Evolutionary conservation across 1,284 basidiomycete genomes (phyloP), one percentile per base, ranked within the genome.

Genomic region (Chondrostereum purpureum): DNA sequence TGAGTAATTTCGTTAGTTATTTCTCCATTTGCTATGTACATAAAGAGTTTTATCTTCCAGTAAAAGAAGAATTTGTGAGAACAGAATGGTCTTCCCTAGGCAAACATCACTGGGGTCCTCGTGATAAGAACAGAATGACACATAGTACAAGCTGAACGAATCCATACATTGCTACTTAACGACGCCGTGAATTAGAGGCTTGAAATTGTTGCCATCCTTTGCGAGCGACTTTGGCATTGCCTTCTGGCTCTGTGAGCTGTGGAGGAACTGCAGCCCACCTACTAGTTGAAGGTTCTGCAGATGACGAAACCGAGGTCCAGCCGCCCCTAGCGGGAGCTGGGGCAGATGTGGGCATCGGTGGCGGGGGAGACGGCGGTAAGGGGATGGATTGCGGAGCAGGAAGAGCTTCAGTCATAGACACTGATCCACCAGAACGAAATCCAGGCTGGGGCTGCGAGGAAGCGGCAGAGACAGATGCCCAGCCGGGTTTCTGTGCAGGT

Each of bases 351-450:
- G 33, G 43, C 39, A 49, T 34, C 19, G 46, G 50, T 13, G 52
- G 50, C 45, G 51, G 37, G 21, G 48, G 41, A 4, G 48, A 43
- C 23, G 51, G 50, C 47, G 51, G 36, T 27, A 46, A 36, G 4
- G 47, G 43, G 23, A 53, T 36, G 33, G 54, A 49, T 21, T 48
- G 35, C 17, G 40, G 23, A 27, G 55, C 33, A 45, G 55, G n/a
- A 12, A 48, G 39, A 16, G 63, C 62, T 31, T 31, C 8, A 31
- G 27, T 31, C 27, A 31, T 8, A n/a, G 27, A 31, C n/a, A 81
- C 68, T 84, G 84, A 86, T 3, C 80, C 77, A 14, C 75, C 65
- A 54, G 73, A 80, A 61, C 69, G 77, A 60, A 75, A 73, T 5
- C 67, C 72, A 42, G 38, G 42, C 19, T 47, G 36, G n/a, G 43